Base-by-base conservation (phyloP, 805 yeast species). In the Saccharomycopsis sp. region DNA sequence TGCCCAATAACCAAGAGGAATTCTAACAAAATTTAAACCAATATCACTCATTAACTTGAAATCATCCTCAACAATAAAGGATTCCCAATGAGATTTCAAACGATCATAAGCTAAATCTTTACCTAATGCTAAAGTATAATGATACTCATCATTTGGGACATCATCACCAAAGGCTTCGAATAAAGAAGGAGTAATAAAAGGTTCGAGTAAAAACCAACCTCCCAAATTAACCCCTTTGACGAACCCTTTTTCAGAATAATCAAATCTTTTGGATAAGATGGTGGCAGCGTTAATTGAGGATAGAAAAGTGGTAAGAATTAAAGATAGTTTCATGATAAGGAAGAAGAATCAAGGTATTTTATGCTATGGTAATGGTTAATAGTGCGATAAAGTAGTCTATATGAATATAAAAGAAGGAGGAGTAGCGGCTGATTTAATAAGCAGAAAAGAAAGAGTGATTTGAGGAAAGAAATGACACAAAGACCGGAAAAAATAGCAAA, bases 1-100 rank as follows among this genome's bases (percentile, higher is more conserved):
- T 1, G 88, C 84, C 92, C 94, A 83, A 56, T 82, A 82, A 2
- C 89, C 89, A 37, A 81, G 70, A 1, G 92, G 92, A 28, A 83
- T 68, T 36, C 92, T 61, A n/a, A 81, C 85, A 53, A 78, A 63
- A 51, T 80, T 78, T 47, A 79, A 68, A 0, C 85, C 86, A 49
- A 61, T 62, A 3, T 51, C 51, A 38, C 63, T 63, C 23, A 78
- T 77, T 30, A 63, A 60, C 21, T 56, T 51, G 47, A 79, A 74
- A 55, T 79, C 86, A 3, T 62, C 53, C 50, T 77, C 83, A 5
- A 67, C 71, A 45, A 73, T 71, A 67, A 74, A 78, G 0, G 73
- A 57, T 3, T 62, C 57, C 77, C 79, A 79, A 53, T 79, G 87
- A 1, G 54, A 38, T 27, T 62, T 56, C 41, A 79, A 58, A 20